These are phyloP conservation scores for Crithidia thermophila DNA, from an alignment of 208 protist species.

Conservation along the genomic window DNA sequence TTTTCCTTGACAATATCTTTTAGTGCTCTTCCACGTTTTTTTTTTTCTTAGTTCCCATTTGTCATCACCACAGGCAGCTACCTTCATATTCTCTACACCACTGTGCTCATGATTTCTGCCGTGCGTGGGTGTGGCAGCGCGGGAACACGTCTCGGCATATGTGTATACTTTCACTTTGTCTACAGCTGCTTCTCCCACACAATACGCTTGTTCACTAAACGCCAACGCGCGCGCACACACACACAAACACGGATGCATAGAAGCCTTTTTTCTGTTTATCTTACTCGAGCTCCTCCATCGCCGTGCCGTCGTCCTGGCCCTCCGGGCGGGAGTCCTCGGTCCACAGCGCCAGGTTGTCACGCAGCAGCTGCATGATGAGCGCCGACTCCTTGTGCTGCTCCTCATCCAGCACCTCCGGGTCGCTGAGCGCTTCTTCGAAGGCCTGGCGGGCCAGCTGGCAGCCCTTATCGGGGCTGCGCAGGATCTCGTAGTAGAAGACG, in stretches of 20 bases:
- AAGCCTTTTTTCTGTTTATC: background rate
- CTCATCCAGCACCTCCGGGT: conserved; percentile 97
- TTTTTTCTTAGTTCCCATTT: no score
- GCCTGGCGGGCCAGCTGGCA: conserved; percentile 97
- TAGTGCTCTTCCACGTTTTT: no score
- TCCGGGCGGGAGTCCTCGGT: conserved; percentile 92
- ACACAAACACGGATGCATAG: background rate
- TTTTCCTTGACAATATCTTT: no score
- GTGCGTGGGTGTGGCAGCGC: no score
- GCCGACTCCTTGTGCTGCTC: conserved; percentile 99
- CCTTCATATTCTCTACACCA: no score
- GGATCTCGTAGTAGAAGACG: conserved; percentile 99
- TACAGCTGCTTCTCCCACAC: conserved; percentile 8
- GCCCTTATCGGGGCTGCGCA: conserved; percentile 96
- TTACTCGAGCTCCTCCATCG: conserved; percentile 91
- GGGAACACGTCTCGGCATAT: background rate
- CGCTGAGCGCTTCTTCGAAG: conserved; percentile 97
- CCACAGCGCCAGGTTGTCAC: conserved; percentile 99
- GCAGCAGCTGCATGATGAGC: conserved; percentile 99
- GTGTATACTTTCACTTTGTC: conserved; percentile 1
- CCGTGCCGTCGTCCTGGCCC: conserved; percentile 79
- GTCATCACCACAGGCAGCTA: no score
- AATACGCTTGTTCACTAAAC: background rate
- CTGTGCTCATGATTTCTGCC: no score
- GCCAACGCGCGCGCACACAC: background rate